Base-by-base conservation (phyloP, 768 basidiomycete genomes). In the Panaeolus cyanescens region DNA sequence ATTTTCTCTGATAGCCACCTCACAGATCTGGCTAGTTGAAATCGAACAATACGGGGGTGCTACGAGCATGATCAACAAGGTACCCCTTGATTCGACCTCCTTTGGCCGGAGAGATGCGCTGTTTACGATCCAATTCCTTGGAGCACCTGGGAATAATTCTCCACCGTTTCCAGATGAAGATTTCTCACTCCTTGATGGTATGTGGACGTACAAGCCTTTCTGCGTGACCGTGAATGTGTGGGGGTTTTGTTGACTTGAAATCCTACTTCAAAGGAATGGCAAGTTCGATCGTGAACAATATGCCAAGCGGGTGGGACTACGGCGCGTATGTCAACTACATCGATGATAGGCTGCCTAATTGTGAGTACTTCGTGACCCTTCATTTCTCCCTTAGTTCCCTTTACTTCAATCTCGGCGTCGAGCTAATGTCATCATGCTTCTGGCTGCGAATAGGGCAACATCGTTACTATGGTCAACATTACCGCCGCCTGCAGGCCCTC, bases 291-390 rank as follows among this genome's bases (percentile, higher is more conserved):
- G 59, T 67, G 5, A 60, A 65, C 4, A 73, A 72, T 45, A 72
- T 67, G 53, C 74, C 73, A 2, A 12, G 50, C 4, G 54, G 66
- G 34, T 77, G 77, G 76, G 55, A 67, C 19, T 56, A 42, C n/a
- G 73, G 72, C 5, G 72, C 75, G 33, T 79, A 81, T 62, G 59
- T 73, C 4, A 79, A 80, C 62, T 81, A 81, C 63, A 69, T 77
- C 20, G 80, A 81, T 36, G 69, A 75, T 61, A 67, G 64, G 58
- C 66, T 77, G 34, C 55, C 59, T 50, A 64, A 79, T 65, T 73
- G 77, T 80, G 55, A 61, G 72, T 71, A 13, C 30, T 22, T n/a
- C 12, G 8, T 20, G 5, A 2, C 17, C 8, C 3, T 4, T 17
- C 22, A 20, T n/a, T n/a, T n/a, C 39, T 6, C 15, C 7, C 7